Conservation (phyloP, 2,329 filamentous ascomycete species). For the Fusarium papillatum region DNA sequence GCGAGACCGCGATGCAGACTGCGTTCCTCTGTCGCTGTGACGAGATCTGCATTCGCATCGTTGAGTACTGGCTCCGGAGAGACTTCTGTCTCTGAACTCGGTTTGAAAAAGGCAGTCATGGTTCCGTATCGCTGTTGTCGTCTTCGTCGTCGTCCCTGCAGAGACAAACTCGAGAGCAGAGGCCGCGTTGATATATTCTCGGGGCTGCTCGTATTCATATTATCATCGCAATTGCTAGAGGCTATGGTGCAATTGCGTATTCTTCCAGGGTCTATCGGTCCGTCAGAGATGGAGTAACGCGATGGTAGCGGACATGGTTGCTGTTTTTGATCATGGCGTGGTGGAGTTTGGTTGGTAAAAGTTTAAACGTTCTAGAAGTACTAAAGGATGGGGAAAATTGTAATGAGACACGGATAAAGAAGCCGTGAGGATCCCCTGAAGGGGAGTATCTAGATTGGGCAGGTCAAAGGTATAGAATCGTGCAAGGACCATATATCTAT, state of each 20-base stretch:
- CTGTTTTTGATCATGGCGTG: constrained; percentile 34
- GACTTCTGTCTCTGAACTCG: constrained; percentile 13
- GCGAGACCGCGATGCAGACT: constrained; percentile 41
- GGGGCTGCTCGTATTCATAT: constrained; percentile 19
- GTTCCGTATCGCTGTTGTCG: background rate
- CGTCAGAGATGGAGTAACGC: constrained; percentile 9
- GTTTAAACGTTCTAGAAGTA: background rate
- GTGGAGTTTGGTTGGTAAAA: background rate
- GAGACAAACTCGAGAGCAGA: background rate
- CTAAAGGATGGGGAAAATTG: background rate
- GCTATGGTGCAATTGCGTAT: constrained; percentile 31
- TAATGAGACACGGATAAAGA: background rate
- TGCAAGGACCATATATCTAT: background rate
- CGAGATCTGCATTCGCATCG: constrained; percentile 32
- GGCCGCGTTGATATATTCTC: background rate
- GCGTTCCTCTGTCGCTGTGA: constrained; percentile 40
- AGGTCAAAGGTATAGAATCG: background rate
- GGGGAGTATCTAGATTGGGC: background rate
- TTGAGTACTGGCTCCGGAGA: background rate
- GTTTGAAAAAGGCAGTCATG: constrained; percentile 32
- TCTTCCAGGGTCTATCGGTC: constrained; percentile 19
- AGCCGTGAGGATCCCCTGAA: background rate
- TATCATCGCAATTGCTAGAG: constrained; percentile 20
- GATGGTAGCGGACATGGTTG: constrained; percentile 8
- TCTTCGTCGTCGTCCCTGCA: background rate